Base-by-base conservation (phyloP, 345 rosid genomes). In the Populus pruinosa region DNA sequence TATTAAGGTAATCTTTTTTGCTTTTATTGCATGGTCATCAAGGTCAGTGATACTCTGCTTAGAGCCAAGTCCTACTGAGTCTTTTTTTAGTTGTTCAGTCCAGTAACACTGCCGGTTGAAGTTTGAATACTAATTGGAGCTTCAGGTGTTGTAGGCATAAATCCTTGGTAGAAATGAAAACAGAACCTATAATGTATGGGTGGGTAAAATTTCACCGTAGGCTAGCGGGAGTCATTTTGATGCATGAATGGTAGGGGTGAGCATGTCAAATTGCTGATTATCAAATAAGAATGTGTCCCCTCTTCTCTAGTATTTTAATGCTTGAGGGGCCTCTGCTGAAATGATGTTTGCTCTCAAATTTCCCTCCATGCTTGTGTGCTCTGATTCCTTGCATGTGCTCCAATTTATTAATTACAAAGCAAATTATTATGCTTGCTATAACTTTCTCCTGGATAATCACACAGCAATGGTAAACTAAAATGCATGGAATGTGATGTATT, bases 1-100 rank as follows among this genome's bases (percentile, higher is more conserved):
- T 41, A 81, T 94, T 76, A 93, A 94, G 97, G 98, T 93, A 85
- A 74, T 33, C 10, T 10, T 62, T 47, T 20, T 29, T 53, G 6
- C 20, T 53, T 23, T 7, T 18, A 53, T 53, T 20, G 59, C 59
- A 53, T 53, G 59, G 9, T n/a, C 59, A 20, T 20, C 59, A 20
- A 53, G 59, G 21, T 20, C 59, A 53, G 59, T 53, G 3, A 20
- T 53, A 20, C 59, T 53, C 21, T 21, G 7, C n/a, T 18, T 53
- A 53, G 59, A 20, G 11, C 59, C 59, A 53, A 7, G 23, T 53
- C 59, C 59, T 53, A 1, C 11, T 53, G 7, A n/a, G 36, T 33
- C 0, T 33, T 33, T 33, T 33, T 33, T 0, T 33, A 53, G 59
- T 53, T 21, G 43, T 39, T 20, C 21, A 21, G 59, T 53, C 59